These are phyloP conservation scores for Didymella pinodella DNA, from an alignment of 2,329 filamentous ascomycete genomes.

Conservation along the genomic window DNA sequence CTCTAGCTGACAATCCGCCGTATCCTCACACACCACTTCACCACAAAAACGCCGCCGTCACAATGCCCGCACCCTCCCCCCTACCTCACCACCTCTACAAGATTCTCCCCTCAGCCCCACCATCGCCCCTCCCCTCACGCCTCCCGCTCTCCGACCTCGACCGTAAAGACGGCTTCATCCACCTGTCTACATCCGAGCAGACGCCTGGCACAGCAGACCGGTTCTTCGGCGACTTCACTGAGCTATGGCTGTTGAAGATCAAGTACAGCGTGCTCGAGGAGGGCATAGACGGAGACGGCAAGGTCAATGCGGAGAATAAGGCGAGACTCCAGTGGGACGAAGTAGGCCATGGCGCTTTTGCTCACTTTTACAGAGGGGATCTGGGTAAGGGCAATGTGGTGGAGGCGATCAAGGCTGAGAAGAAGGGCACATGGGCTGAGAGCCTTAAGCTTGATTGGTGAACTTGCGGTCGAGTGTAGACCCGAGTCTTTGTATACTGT, in stretches of 20 bases:
- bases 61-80: slow-evolving; percentile 45
- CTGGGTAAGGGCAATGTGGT: slow-evolving; percentile 63
- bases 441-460: slow-evolving; percentile 47
- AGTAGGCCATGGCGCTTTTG: slow-evolving; percentile 58
- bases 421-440: slow-evolving; percentile 59
- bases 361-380: slow-evolving; percentile 65
- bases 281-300: slow-evolving; percentile 36
- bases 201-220: slow-evolving; percentile 45
- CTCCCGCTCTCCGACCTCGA: slow-evolving; percentile 69
- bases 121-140: slow-evolving; percentile 60
- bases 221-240: slow-evolving; percentile 44
- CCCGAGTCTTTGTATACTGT: too few species aligned
- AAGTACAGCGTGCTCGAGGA: slow-evolving; percentile 55
- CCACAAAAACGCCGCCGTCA: not conserved
- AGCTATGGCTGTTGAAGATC: slow-evolving; percentile 64
- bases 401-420: slow-evolving; percentile 57
- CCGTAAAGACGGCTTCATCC: slow-evolving; percentile 67
- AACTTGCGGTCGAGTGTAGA: not conserved
- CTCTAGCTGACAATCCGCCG: not conserved
- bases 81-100: slow-evolving; percentile 62
- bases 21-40: not conserved
- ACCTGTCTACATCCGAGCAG: slow-evolving; percentile 66
- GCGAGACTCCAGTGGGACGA: slow-evolving; percentile 63
- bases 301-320: slow-evolving; percentile 35
- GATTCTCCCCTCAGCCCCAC: slow-evolving; percentile 63